phyloP scores from a whole-genome alignment of 2,329 filamentous ascomycete genomes.

The Beauveria scarabaeidicola region DNA sequence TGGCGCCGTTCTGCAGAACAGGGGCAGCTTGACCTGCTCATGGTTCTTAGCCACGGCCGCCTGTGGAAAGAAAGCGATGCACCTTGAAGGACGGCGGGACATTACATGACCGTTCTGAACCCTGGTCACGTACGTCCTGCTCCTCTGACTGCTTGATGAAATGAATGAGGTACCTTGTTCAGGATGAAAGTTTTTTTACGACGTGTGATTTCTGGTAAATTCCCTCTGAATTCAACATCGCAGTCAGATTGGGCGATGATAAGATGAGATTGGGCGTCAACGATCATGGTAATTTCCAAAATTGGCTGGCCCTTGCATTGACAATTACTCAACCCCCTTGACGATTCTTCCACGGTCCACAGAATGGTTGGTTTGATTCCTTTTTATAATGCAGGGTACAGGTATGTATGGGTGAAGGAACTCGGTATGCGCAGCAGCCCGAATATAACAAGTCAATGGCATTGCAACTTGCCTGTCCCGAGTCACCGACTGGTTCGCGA shows the following conservation, averaged over 20 bases:
- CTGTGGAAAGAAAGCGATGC: not conserved
- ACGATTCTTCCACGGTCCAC: not conserved
- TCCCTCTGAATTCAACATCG: too few species aligned
- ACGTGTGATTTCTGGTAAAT: too few species aligned
- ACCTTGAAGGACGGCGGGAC: not conserved
- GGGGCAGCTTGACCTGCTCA: constrained; percentile 33
- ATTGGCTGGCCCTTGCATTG: not conserved
- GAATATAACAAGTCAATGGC: not conserved
- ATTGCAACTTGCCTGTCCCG: too few species aligned
- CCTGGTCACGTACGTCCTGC: constrained; percentile 35
- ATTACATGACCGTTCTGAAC: constrained; percentile 47
- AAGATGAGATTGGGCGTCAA: not conserved
- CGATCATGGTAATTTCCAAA: not conserved
- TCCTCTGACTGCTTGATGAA: constrained; percentile 36
- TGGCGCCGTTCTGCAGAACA: constrained; percentile 21
- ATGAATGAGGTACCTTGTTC: too few species aligned
- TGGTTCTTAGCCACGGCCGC: not conserved
- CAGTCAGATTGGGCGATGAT: not conserved
- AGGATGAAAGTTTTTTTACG: too few species aligned
- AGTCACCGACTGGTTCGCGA: too few species aligned
- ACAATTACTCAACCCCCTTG: not conserved
- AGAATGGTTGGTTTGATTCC: not conserved
- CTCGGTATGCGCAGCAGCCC: too few species aligned
- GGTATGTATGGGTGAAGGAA: not conserved
- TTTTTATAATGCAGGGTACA: not conserved